phyloP scores from a whole-genome alignment of 805 yeast species.

The Limtongozyma cylindracea region DNA sequence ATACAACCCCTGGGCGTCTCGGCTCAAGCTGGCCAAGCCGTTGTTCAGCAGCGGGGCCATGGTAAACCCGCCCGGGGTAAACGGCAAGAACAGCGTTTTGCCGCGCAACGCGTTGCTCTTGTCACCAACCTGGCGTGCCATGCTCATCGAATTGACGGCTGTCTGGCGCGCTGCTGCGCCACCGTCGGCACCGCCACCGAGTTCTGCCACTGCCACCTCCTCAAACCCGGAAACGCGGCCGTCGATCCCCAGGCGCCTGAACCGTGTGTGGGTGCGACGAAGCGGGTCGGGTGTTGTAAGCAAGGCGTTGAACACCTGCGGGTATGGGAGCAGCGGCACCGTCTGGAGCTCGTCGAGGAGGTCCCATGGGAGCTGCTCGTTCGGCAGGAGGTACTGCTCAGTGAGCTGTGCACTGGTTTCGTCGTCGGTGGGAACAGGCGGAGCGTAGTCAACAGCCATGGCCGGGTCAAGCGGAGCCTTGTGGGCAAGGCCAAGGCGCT shows the following conservation, averaged over 20 bases:
- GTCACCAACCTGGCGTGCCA: conserved; percentile 41
- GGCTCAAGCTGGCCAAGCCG: conserved; percentile 16
- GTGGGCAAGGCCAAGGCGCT: too few species aligned
- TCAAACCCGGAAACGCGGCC: conserved; percentile 40
- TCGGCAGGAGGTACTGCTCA: conserved; percentile 32
- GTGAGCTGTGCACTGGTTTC: conserved; percentile 1
- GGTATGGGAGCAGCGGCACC: conserved; percentile 15
- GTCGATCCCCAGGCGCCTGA: conserved; percentile 48
- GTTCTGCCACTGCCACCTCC: conserved; percentile 21
- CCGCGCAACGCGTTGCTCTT: conserved; percentile 44
- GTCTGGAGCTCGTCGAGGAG: conserved; percentile 46
- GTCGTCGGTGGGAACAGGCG: too few species aligned
- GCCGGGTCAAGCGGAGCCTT: too few species aligned
- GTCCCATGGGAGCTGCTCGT: conserved; percentile 37
- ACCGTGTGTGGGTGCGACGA: conserved; percentile 37
- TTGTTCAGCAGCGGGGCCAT: conserved; percentile 1
- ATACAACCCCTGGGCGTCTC: conserved; percentile 49
- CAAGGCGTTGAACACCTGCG: conserved; percentile 17
- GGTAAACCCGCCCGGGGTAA: conserved; percentile 67
- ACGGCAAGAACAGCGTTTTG: conserved; percentile 53
- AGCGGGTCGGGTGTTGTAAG: conserved; percentile 32
- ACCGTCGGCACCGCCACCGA: too few species aligned
- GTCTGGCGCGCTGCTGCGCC: conserved; percentile 24
- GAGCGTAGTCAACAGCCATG: too few species aligned
- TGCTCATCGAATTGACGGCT: conserved; percentile 46